Evolutionary conservation across 768 basidiomycete genomes (phyloP).

Genomic region (Mycena crocata): DNA sequence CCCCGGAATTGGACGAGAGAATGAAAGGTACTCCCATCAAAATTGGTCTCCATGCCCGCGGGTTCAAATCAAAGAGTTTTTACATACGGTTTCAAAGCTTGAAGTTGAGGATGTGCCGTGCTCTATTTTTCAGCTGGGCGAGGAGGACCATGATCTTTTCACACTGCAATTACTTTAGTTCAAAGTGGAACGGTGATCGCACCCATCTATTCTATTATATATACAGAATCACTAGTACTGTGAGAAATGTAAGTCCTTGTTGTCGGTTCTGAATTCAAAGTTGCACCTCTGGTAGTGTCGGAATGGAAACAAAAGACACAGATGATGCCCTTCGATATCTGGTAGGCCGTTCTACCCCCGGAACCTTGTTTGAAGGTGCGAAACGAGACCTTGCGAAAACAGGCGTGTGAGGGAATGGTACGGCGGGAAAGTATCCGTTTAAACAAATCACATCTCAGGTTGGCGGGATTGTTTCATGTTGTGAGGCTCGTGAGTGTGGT

Average conservation of each 20-base stretch:
- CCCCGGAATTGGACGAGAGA: too few relatives aligned
- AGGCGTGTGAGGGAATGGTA: neutral
- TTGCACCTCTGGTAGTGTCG: constrained; percentile 2
- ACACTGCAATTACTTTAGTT: too few relatives aligned
- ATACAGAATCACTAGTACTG: neutral
- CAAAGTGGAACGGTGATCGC: too few relatives aligned
- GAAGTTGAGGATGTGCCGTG: too few relatives aligned
- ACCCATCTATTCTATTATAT: too few relatives aligned
- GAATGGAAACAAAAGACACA: constrained; percentile 28
- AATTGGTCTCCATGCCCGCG: too few relatives aligned
- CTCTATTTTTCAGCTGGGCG: too few relatives aligned
- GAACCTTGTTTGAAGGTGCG: constrained; percentile 12
- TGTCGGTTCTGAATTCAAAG: neutral
- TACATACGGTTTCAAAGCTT: too few relatives aligned
- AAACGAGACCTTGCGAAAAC: neutral
- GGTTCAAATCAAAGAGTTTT: too few relatives aligned
- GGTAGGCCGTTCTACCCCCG: constrained; percentile 26
- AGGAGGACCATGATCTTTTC: too few relatives aligned
- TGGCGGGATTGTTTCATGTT: neutral
- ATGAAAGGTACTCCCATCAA: too few relatives aligned
- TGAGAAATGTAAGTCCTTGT: neutral
- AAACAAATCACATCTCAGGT: constrained; percentile 19
- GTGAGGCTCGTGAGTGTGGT: neutral
- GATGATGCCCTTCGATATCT: constrained; percentile 28
- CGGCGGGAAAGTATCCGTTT: neutral